phyloP scores from a whole-genome alignment of 106 monocot genomes.

The Apostasia shenzhenica region DNA sequence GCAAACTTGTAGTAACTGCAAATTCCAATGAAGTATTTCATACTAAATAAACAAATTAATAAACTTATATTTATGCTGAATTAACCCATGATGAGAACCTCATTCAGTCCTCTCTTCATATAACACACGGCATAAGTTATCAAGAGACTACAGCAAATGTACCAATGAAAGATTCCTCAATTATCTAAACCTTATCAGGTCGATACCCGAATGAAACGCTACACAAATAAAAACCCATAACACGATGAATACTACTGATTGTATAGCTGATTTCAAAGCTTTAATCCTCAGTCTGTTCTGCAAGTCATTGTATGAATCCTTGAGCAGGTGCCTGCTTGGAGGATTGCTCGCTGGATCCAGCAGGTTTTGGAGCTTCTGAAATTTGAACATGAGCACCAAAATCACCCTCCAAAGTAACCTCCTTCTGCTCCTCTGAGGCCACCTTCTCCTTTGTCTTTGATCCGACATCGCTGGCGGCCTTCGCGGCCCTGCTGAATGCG shows the following conservation, averaged over 20 bases:
- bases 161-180: too few relatives aligned
- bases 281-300: neutral
- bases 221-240: neutral
- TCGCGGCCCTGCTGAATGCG: conserved; percentile 55
- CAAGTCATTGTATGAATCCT: conserved; percentile 35
- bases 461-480: conserved; percentile 55
- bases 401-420: conserved; percentile 13
- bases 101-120: too few relatives aligned
- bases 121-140: too few relatives aligned
- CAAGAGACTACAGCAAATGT: too few relatives aligned
- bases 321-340: conserved; percentile 42
- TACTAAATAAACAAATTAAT: too few relatives aligned
- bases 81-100: too few relatives aligned
- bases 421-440: conserved; percentile 21
- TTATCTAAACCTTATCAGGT: neutral
- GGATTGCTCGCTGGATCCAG: conserved; percentile 10
- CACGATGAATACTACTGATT: neutral
- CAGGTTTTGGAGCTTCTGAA: conserved; percentile 19
- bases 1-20: too few relatives aligned
- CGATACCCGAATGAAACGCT: neutral
- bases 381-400: conserved; percentile 17
- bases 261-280: neutral
- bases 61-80: too few relatives aligned
- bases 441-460: conserved; percentile 65
- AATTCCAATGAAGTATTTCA: too few relatives aligned